phyloP scores from a whole-genome alignment of 768 basidiomycete genomes.

The Rhodotorula graminis region DNA sequence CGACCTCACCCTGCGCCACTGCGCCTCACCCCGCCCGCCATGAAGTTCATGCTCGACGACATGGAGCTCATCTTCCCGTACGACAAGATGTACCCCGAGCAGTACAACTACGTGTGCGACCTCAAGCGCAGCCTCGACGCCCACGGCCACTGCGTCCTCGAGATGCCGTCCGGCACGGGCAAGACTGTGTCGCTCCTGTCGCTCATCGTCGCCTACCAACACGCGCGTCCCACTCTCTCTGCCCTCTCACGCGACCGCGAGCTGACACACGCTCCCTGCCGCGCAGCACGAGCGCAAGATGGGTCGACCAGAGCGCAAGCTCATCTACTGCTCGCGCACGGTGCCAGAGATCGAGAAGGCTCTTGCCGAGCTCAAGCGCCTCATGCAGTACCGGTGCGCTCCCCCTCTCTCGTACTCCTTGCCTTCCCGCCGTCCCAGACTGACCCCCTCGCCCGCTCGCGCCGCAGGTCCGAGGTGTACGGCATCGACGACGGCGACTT shows the following conservation, averaged over 20 bases:
- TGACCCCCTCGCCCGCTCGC: too few species aligned
- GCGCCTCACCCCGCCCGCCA: background rate
- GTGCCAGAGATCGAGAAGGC: conserved; percentile 99
- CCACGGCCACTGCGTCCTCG: conserved; percentile 95
- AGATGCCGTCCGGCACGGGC: conserved; percentile 99
- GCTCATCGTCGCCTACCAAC: conserved; percentile 95
- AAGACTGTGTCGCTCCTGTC: conserved; percentile 96
- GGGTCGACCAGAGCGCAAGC: conserved; percentile 59
- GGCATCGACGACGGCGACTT: conserved; percentile 69
- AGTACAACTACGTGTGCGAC: conserved; percentile 99
- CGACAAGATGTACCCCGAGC: conserved; percentile 94
- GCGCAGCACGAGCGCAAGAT: conserved; percentile 60
- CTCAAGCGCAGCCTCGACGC: conserved; percentile 94
- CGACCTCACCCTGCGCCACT: background rate
- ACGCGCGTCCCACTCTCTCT: conserved; percentile 54
- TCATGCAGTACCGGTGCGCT: conserved; percentile 81
- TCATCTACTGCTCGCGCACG: conserved; percentile 97
- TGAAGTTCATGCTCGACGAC: conserved; percentile 33
- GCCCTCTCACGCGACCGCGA: background rate
- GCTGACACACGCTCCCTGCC: background rate
- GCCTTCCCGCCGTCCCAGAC: too few species aligned
- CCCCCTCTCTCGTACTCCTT: background rate
- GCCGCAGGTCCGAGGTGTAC: conserved; percentile 52
- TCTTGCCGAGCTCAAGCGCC: conserved; percentile 82
- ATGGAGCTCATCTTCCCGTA: conserved; percentile 71